A percentile compares a stretch with the other conserved stretches of the same genome.
phyloP scores from a whole-genome alignment of 2,329 filamentous ascomycete genomes.

The Verticillium longisporum region DNA sequence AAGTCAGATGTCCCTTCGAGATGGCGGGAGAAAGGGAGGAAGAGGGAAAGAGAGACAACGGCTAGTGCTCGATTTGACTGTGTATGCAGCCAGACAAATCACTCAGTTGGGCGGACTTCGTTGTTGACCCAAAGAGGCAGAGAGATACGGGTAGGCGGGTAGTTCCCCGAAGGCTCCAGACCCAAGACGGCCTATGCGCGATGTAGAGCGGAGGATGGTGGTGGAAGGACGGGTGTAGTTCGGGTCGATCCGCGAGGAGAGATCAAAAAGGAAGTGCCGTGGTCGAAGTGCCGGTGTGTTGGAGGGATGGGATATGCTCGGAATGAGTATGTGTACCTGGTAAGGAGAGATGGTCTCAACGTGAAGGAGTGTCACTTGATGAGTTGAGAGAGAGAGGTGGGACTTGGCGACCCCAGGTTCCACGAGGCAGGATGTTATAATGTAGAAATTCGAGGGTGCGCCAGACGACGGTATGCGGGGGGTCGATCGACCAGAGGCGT shows the following conservation, averaged over 20 bases:
- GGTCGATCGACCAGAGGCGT: constrained; percentile 24
- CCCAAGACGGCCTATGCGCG: neutral
- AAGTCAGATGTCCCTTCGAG: neutral
- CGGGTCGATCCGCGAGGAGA: neutral
- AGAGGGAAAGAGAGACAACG: neutral
- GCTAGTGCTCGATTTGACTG: neutral
- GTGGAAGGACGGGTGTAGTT: neutral
- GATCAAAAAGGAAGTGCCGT: neutral
- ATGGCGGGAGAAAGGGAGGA: constrained; percentile 13
- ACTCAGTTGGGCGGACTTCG: constrained; percentile 4
- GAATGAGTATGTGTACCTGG: neutral
- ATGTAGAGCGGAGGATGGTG: neutral
- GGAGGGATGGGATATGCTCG: neutral
- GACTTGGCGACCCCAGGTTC: constrained; percentile 14
- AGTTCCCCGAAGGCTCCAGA: constrained; percentile 2
- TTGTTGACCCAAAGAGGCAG: constrained; percentile 4
- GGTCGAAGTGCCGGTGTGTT: neutral
- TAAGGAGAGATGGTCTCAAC: neutral
- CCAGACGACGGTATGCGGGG: constrained; percentile 30
- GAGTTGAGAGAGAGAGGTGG: neutral
- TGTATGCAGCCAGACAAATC: constrained; percentile 9
- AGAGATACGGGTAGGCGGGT: constrained; percentile 2
- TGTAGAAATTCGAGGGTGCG: constrained; percentile 30
- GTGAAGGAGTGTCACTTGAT: neutral
- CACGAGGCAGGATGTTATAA: constrained; percentile 19